A percentile compares a stretch with the other conserved stretches of the same genome.
These are phyloP conservation scores for Neofusicoccum laricinum DNA, from an alignment of 2,329 filamentous ascomycete species.

Conservation along the genomic window DNA sequence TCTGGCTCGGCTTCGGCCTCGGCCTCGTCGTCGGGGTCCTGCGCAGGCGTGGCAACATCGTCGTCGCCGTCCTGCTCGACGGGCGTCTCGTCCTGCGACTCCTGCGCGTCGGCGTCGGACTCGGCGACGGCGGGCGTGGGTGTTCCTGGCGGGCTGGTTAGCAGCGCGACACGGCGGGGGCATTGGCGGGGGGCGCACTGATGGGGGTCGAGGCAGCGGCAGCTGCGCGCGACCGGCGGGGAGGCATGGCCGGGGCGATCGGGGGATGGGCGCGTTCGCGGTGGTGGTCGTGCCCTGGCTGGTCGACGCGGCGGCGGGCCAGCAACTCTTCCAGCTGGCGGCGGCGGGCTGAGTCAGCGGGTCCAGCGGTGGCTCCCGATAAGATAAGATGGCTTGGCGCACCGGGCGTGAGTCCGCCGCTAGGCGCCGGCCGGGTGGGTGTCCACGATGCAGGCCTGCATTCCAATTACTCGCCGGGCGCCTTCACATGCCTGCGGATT, in stretches of 20 bases:
- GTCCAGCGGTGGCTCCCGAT: background rate
- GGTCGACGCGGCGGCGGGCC: background rate
- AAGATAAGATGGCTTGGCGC: background rate
- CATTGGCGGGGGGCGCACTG: background rate
- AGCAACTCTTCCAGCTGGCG: background rate
- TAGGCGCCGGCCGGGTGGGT: background rate
- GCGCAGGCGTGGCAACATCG: slow-evolving; percentile 39
- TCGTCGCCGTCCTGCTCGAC: slow-evolving; percentile 34
- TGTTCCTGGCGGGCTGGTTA: slow-evolving; percentile 22
- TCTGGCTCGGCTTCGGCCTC: slow-evolving; percentile 39
- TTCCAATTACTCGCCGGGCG: background rate
- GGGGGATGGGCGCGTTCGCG: background rate
- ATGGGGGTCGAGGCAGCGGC: slow-evolving; percentile 14
- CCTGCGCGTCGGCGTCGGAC: slow-evolving; percentile 21
- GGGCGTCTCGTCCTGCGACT: slow-evolving; percentile 31
- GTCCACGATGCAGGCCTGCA: background rate
- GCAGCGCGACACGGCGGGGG: background rate
- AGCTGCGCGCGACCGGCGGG: slow-evolving; percentile 15
- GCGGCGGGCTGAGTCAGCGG: background rate
- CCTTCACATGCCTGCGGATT: slow-evolving; percentile 6
- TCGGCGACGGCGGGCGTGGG: slow-evolving; percentile 28
- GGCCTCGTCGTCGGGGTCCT: slow-evolving; percentile 47
- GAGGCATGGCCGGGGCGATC: slow-evolving; percentile 2
- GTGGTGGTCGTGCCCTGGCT: background rate
- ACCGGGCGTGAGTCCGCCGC: background rate